Evolutionary conservation across 805 yeast genomes (phyloP), one percentile per base, ranked within the genome.

Genomic region (Myxozyma vanderwaltii): DNA sequence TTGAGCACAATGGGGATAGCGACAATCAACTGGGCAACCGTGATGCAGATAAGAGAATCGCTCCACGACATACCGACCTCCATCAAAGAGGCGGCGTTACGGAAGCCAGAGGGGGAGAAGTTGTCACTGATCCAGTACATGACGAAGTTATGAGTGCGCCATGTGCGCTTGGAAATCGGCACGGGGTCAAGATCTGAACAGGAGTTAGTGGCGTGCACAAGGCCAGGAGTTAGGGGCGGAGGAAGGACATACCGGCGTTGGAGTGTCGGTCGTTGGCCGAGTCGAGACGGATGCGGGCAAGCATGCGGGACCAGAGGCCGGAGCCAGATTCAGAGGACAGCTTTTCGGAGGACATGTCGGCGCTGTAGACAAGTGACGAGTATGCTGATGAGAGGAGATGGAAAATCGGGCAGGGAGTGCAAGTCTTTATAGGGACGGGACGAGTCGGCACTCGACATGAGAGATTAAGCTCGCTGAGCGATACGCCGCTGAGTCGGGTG

Each of bases 141-240:
- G 29, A 76, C 67, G 62, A 72, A 79, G 38, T 78, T 75, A 70
- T 75, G 72, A 39, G 71, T 66, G 21, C 76, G 78, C 84, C 84
- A 81, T 0, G 79, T 76, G 56, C 84, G 71, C 62, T 82, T 36
- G 27, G 27, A n/a, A 29, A 58, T 41, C 1, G 65, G 66, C 7
- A 65, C 54, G 39, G 68, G 68, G 43, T 48, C 54, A 10, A 65
- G 54, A 40, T 65, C 68, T 54, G n/a, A n/a, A n/a, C n/a, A n/a
- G n/a, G n/a, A n/a, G n/a, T n/a, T n/a, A n/a, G n/a, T n/a, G n/a
- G n/a, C n/a, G 46, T n/a, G 48, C n/a, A 49, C 6, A 5, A 10
- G 10, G 43, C 21, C 15, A 31, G 39, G 15, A 31, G 21, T 38
- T 24, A 27, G 13, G 27, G 27, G 41, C 21, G 1, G 23, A 2